These are phyloP conservation scores for Pelargonium nanum DNA, from an alignment of 345 rosid species.

Conservation along the genomic window DNA sequence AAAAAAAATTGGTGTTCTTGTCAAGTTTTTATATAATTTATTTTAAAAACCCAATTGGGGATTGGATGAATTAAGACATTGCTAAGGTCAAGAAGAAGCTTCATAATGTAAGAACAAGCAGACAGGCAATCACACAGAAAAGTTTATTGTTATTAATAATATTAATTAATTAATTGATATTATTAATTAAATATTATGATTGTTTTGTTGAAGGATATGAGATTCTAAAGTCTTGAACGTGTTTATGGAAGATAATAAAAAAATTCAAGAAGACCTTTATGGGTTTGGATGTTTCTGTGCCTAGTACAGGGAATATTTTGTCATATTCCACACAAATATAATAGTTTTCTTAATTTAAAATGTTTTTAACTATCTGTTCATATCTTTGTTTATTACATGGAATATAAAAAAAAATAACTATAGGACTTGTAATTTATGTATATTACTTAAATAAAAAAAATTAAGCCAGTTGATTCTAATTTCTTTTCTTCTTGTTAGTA, in stretches of 20 bases:
- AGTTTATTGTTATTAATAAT: background rate
- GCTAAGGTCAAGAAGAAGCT: slow-evolving; percentile 17
- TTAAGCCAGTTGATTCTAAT: too few relatives aligned
- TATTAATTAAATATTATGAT: background rate
- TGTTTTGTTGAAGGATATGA: too few relatives aligned
- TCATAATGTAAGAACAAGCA: slow-evolving; percentile 13
- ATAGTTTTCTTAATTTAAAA: too few relatives aligned
- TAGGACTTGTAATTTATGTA: too few relatives aligned
- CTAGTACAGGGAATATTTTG: background rate
- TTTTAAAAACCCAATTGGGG: slow-evolving; percentile 9
- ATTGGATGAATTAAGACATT: slow-evolving; percentile 17
- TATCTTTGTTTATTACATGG: background rate
- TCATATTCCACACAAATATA: background rate
- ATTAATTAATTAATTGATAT: too few relatives aligned
- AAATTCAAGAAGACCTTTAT: background rate
- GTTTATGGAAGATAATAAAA: background rate
- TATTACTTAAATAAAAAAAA: too few relatives aligned
- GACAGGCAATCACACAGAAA: slow-evolving; percentile 2
- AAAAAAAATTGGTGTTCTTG: background rate
- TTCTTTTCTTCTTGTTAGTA: too few relatives aligned
- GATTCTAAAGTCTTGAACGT: background rate
- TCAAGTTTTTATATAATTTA: background rate
- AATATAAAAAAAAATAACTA: too few relatives aligned
- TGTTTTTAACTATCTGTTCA: too few relatives aligned
- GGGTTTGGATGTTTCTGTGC: too few relatives aligned